Evolutionary conservation across 192 early-diverging fungal species (phyloP), one percentile per base, ranked within the genome.

Genomic region (Phlyctochytrium planicorne): DNA sequence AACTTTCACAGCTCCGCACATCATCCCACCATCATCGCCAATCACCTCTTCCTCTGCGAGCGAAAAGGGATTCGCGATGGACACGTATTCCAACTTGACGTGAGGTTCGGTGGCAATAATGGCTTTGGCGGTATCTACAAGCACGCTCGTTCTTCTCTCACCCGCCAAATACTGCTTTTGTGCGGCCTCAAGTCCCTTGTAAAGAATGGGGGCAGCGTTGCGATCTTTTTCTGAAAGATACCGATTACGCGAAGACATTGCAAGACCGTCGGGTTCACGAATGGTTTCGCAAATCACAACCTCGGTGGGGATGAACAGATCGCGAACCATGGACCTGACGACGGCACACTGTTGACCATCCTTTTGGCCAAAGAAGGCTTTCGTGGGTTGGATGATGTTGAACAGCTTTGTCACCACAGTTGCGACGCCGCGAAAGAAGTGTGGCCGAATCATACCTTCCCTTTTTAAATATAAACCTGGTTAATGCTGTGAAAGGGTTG

Each of bases 371-470:
- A 99, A 99, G 65, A 82, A 93, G 12, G 91, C 92, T 24, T 80
- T 62, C 23, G 90, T 87, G 2, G 97, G 94, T 77, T 90, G 86
- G 25, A 88, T 84, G 30, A 92, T 90, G 75, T 95, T 94, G 71
- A 99, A 91, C 29, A 99, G 84, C 77, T 97, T 99, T 34, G 90
- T 73, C 1, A 97, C 94, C 0, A 99, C 90, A 0, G 97, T 99
- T 0, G 94, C 91, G 2, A 99, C 97, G 34, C 97, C 97, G 55
- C 95, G 86, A 81, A 99, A 99, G 76, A 98, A 98, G 69, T 92
- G 89, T 14, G 97, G 97, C 0, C 97, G 88, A 2, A 93, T 86
- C 24, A 79, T 82, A 32, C 97, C 97, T 74, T 99, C 97, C 60
- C 76, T 68, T 6, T 25, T 34, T 27, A 66, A 1, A 0, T 29